Evolutionary conservation across 2,329 filamentous ascomycete species (phyloP), one percentile per base, ranked within the genome.

Genomic region (Colletotrichum agaves): DNA sequence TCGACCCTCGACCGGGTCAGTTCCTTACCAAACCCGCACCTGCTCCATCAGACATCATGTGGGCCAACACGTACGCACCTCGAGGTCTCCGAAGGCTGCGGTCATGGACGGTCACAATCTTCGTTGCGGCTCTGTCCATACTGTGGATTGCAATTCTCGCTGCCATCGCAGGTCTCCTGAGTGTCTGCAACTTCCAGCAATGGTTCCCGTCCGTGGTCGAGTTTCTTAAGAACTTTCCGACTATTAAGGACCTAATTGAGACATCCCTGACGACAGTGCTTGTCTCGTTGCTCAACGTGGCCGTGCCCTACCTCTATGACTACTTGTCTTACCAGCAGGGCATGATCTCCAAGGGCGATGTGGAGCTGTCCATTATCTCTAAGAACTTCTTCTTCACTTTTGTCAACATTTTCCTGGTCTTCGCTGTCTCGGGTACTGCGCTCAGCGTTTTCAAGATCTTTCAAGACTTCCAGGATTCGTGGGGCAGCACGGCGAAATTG

Each of bases 341-440:
- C 55, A 97, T 97, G 90, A 93, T 97, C 58, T 98, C 96, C 0
- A 93, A 94, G 73, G 93, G 93, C 49, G 96, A 99, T 70, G 90
- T 99, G 21, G 96, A 98, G 78, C 85, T 99, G 6, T 98, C 96
- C 0, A 86, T 97, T 49, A 95, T 99, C 71, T 97, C 93, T 61
- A 99, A 99, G 82, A 99, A 98, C 79, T 99, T 98, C 81, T 97
- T 98, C 85, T 99, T 99, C 77, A 94, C 92, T 10, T 99, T 99
- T 80, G 98, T 99, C 87, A 99, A 99, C 80, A 93, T 98, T 64
- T 99, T 99, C 80, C 87, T 98, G 57, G 88, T 98, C 49, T 98
- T 98, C 77, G 97, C 95, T 1, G 87, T 96, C 27, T 92, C 97
- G 50, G 92, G 92, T 61, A 93, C 94, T 3, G 93, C 92, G 79